Evolutionary conservation across 1,139 yeast genomes (phyloP), one percentile per base, ranked within the genome.

Genomic region (Sugiyamaella paludigena): DNA sequence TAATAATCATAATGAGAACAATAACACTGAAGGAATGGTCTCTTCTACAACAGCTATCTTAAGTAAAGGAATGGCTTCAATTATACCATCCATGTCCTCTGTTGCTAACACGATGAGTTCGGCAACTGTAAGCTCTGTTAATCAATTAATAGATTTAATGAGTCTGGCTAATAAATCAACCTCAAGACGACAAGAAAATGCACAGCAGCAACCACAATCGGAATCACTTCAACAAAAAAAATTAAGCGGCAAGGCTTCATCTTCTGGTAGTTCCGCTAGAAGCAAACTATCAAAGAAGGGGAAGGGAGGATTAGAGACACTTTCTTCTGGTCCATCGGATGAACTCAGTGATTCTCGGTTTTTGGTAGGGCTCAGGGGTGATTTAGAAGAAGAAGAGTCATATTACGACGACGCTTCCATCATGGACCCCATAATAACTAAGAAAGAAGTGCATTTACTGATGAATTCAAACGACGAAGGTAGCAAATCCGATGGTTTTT

Each of bases 71-170:
- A 34, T 42, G 39, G 40, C 45, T 3, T 42, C 45, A 7, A 33
- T 42, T 7, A 42, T 42, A 7, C 45, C 47, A 5, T 30, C 46
- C 8, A 43, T 49, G 31, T 43, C 50, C 5, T 48, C 58, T 10
- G 51, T 54, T 10, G 50, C 45, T 5, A 42, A 35, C 3, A 35
- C 34, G n/a, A 36, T 42, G 45, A 37, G 58, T 13, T 48, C 52
- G 8, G 62, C 61, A 2, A 63, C 66, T 2, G 54, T 59, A 39
- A 59, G 55, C 13, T 59, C 63, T 2, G 47, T 62, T 35, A 53
- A 52, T 27, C 58, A 58, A n/a, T 33, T 61, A 19, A 49, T 56
- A 45, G 60, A 51, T 27, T 32, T 57, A 29, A 50, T 58, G 47
- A 51, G 37, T 27, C 47, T 56, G 29, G 36, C 10, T 12, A 31